Conservation (phyloP, 2,329 filamentous ascomycete genomes). For the Orbilia quercus region DNA sequence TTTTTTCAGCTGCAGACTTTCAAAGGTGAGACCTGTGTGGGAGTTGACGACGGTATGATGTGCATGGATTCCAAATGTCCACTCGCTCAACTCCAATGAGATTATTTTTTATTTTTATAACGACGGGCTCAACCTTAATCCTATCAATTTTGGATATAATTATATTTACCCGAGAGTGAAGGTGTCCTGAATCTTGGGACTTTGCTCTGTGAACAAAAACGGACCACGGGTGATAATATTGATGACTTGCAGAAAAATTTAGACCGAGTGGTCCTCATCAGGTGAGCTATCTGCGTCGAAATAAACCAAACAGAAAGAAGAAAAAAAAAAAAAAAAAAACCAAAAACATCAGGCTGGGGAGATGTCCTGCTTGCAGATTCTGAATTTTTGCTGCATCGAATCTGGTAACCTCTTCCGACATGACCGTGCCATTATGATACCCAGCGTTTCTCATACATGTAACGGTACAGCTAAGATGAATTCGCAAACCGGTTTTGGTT, state of each 20-base stretch:
- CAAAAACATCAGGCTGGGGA: not conserved
- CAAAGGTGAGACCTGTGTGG: not conserved
- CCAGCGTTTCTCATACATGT: not conserved
- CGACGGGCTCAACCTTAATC: not conserved
- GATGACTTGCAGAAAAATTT: conserved; percentile 33
- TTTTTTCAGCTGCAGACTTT: not conserved
- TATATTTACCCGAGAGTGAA: conserved; percentile 33
- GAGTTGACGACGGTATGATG: not conserved
- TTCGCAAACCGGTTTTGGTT: conserved; percentile 31
- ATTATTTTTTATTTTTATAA: too few species aligned
- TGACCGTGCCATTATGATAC: not conserved
- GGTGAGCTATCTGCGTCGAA: conserved; percentile 30
- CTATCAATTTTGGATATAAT: not conserved
- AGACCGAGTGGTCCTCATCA: conserved; percentile 7
- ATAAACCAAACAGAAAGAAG: too few species aligned
- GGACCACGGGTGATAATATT: conserved; percentile 16
- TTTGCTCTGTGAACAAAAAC: not conserved
- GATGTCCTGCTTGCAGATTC: conserved; percentile 25
- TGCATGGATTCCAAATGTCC: conserved; percentile 6
- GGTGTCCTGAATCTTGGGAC: conserved; percentile 50
- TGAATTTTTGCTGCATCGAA: conserved; percentile 11
- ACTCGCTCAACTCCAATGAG: too few species aligned
- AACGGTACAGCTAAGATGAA: conserved; percentile 4
- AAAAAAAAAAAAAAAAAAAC: too few species aligned
- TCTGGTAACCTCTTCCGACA: conserved; percentile 32